A percentile compares a stretch with the other conserved stretches of the same genome.
Evolutionary conservation across 2,329 filamentous ascomycete genomes (phyloP).

Genomic region (Penicillium sp.): DNA sequence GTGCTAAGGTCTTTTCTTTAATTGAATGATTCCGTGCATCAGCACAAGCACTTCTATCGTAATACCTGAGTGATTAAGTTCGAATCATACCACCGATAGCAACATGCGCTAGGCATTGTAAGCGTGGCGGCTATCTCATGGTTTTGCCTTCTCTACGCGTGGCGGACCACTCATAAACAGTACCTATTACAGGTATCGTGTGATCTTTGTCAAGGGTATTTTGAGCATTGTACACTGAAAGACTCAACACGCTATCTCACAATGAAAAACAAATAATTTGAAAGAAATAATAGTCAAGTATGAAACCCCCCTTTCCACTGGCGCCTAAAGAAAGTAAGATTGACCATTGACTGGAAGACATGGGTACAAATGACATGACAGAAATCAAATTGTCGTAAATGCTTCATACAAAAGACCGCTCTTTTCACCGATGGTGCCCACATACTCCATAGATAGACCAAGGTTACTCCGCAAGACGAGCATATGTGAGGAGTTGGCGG

Average conservation of each 20-base stretch:
- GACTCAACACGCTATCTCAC: constrained; percentile 26
- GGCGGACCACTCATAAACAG: not conserved
- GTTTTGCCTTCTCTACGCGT: no score
- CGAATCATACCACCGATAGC: not conserved
- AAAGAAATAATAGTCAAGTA: constrained; percentile 7
- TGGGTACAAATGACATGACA: constrained; percentile 30
- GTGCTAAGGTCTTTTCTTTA: constrained; percentile 14
- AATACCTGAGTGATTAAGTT: not conserved
- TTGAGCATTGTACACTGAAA: constrained; percentile 38
- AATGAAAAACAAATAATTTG: constrained; percentile 14
- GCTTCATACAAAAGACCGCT: constrained; percentile 7
- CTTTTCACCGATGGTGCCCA: not conserved
- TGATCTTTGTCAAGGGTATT: constrained; percentile 31
- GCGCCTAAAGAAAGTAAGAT: constrained; percentile 19
- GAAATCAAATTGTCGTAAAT: constrained; percentile 24
- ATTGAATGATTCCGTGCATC: constrained; percentile 22
- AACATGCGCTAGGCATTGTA: not conserved
- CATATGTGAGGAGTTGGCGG: constrained; percentile 66
- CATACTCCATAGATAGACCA: not conserved
- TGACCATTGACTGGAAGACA: constrained; percentile 15
- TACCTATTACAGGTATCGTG: not conserved
- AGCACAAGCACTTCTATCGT: constrained; percentile 5
- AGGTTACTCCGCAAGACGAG: constrained; percentile 50
- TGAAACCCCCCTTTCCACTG: constrained; percentile 18
- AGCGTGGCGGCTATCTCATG: no score